Evolutionary conservation across 352 stramenopile species (phyloP).

Genomic region (Pythium graminicola): DNA sequence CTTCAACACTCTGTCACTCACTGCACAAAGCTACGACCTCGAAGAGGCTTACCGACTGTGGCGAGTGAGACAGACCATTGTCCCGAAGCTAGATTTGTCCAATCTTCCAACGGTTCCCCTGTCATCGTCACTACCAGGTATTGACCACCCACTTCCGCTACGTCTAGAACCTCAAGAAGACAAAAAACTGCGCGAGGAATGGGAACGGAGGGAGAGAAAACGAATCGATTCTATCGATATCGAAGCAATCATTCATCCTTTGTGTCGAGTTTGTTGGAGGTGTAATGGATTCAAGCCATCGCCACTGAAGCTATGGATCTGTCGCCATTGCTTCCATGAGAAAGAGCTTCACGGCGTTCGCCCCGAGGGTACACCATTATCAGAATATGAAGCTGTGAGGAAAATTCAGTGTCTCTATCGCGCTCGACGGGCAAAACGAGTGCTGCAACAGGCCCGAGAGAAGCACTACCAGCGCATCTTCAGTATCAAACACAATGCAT

Average conservation of each 20-base stretch:
- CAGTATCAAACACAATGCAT: constrained; percentile 62
- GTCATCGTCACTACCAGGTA: constrained; percentile 32
- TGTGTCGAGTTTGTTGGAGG: constrained; percentile 71
- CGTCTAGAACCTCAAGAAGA: constrained; percentile 56
- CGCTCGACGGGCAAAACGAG: constrained; percentile 34
- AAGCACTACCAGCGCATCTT: constrained; percentile 69
- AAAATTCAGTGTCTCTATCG: constrained; percentile 72
- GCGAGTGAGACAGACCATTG: constrained; percentile 32
- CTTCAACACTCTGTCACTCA: constrained; percentile 58
- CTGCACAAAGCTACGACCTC: constrained; percentile 50
- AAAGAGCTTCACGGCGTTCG: constrained; percentile 57
- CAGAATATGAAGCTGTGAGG: constrained; percentile 66
- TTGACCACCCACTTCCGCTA: constrained; percentile 24
- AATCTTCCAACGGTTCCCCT: constrained; percentile 33
- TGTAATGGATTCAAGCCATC: constrained; percentile 71
- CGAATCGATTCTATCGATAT: constrained; percentile 64
- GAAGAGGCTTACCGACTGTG: constrained; percentile 43
- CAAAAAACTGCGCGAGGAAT: constrained; percentile 24
- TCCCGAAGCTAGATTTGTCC: constrained; percentile 45
- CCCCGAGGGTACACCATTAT: constrained; percentile 30
- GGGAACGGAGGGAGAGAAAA: constrained; percentile 32
- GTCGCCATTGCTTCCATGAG: constrained; percentile 63
- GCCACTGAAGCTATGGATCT: constrained; percentile 57
- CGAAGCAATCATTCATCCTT: constrained; percentile 51
- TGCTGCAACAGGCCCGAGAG: constrained; percentile 50